These are phyloP conservation scores for Litchi chinensis DNA, from an alignment of 345 rosid genomes.

Conservation along the genomic window DNA sequence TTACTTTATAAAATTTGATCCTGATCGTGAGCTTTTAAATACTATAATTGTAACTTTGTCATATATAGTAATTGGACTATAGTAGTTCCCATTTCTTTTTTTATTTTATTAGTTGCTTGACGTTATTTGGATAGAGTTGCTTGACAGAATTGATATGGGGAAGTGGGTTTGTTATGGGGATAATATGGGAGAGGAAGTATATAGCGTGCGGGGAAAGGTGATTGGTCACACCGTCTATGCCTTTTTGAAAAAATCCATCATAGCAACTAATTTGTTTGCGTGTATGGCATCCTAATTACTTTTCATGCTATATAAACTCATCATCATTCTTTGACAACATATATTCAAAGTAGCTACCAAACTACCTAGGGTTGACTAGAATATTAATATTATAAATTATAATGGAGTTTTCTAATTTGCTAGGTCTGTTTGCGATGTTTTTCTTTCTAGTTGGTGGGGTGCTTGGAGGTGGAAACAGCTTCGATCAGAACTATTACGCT, in stretches of 20 bases:
- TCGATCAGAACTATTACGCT: conserved; percentile 39
- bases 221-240: conserved; percentile 7
- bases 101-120: no score
- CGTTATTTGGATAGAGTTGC: neutral
- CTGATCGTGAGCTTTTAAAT: no score
- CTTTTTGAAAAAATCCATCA: neutral
- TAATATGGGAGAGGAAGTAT: neutral
- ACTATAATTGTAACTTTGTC: no score
- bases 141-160: neutral
- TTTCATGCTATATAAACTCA: neutral
- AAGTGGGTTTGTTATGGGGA: conserved; percentile 3
- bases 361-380: neutral
- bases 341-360: neutral
- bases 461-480: conserved; percentile 14
- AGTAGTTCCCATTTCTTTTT: no score
- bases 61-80: no score
- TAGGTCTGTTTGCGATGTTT: conserved; percentile 2
- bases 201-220: conserved; percentile 13
- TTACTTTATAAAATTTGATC: no score
- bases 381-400: no score
- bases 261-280: no score
- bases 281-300: neutral
- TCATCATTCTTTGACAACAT: no score
- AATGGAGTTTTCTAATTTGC: neutral
- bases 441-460: conserved; percentile 7